Evolutionary conservation across 257 asterid species (phyloP).

Genomic region (Plantago elongata): DNA sequence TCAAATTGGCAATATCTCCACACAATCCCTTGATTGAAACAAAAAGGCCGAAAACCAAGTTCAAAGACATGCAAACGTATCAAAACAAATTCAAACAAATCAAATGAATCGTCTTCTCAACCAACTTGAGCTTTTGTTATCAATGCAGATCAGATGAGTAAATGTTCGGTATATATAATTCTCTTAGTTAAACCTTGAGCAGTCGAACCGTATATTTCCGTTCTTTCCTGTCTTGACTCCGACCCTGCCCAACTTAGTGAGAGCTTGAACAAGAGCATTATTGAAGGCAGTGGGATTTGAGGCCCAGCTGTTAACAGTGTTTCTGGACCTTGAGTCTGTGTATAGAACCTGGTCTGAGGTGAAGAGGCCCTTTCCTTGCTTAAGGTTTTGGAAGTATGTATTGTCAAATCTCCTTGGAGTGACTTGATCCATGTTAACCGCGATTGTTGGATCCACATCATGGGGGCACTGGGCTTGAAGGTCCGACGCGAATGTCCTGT

Average conservation of each 20-base stretch:
- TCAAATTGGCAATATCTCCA: background rate
- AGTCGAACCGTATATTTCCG: slow-evolving; percentile 79
- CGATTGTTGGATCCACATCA: slow-evolving; percentile 53
- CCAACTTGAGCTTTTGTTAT: too few species aligned
- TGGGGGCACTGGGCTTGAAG: slow-evolving; percentile 57
- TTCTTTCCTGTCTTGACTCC: slow-evolving; percentile 60
- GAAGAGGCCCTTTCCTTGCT: slow-evolving; percentile 71
- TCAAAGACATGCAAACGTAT: background rate
- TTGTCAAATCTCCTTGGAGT: slow-evolving; percentile 70
- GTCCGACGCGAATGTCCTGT: slow-evolving; percentile 50
- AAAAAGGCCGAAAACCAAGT: background rate
- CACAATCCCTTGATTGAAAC: background rate
- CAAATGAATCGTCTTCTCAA: background rate
- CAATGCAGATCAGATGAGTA: too few species aligned
- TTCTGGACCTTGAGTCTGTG: slow-evolving; percentile 49
- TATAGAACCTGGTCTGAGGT: slow-evolving; percentile 82
- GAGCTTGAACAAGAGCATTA: slow-evolving; percentile 42
- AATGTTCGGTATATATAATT: background rate
- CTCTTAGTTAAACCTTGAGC: slow-evolving; percentile 55
- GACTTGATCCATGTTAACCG: slow-evolving; percentile 71
- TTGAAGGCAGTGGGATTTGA: slow-evolving; percentile 38
- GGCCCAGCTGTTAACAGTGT: slow-evolving; percentile 58
- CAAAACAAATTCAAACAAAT: background rate
- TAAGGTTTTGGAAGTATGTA: slow-evolving; percentile 50
- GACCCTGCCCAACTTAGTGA: slow-evolving; percentile 77